Evolutionary conservation across 2,329 filamentous ascomycete species (phyloP).

Genomic region (Uncinocarpus reesii): DNA sequence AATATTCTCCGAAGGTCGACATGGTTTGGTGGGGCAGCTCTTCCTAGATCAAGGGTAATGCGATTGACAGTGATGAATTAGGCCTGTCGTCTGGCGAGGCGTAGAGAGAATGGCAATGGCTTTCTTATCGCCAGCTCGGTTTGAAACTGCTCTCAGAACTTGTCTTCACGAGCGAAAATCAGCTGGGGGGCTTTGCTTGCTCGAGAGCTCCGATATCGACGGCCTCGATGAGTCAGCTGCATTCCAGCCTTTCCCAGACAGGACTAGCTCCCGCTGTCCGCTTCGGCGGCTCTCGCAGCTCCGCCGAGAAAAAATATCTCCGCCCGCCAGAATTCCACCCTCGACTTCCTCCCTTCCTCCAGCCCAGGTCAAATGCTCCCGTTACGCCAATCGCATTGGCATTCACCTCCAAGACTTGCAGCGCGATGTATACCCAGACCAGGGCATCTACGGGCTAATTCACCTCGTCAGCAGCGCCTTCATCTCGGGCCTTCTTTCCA

Average conservation of each 20-base stretch:
- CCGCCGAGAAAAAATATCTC: conserved; percentile 1
- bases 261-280: conserved; percentile 12
- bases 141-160: no score
- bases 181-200: background rate
- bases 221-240: conserved; percentile 10
- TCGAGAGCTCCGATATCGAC: conserved; percentile 12
- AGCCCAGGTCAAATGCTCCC: conserved; percentile 15
- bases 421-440: background rate
- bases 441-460: background rate
- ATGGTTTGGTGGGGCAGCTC: conserved; percentile 38
- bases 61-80: no score
- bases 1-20: conserved; percentile 73
- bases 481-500: no score
- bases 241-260: background rate
- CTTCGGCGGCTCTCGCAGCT: background rate
- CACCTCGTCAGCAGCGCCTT: conserved; percentile 19
- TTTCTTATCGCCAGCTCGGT: no score
- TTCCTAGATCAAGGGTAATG: background rate
- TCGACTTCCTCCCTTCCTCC: background rate
- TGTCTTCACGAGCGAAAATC: no score
- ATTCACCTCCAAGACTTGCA: background rate
- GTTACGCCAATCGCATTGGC: conserved; percentile 15
- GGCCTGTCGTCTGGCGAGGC: no score
- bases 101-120: no score
- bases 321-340: conserved; percentile 5